Base-by-base conservation (phyloP, 805 yeast genomes). In the Ogataea parapolymorpha region DNA sequence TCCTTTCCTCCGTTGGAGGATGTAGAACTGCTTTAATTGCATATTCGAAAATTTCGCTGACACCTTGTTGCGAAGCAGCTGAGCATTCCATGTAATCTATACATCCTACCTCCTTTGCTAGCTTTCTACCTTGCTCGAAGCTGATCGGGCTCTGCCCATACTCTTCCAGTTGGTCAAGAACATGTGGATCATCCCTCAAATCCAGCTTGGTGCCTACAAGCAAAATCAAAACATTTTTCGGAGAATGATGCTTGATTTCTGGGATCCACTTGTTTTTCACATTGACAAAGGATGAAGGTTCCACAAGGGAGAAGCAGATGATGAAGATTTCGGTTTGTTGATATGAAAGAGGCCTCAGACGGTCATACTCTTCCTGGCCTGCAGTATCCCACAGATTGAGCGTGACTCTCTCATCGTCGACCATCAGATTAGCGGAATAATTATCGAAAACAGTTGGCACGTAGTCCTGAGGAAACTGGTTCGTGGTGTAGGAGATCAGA, bases 321-420 rank as follows among this genome's bases (percentile, higher is more conserved):
- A 89, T 65, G 58, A 89, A 89, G 26, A 89, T 84, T 54, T 87
- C 95, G 0, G 96, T 88, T 59, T 89, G 95, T 3, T 96, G 95
- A 57, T 89, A 89, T 7, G 93, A 83, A 46, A 89, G 69, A 3
- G 96, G 96, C 63, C 96, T 74, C 55, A 88, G 72, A 46, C 95
- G 72, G 61, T 89, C 96, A 62, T 88, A 88, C 60, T 88, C 96
- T 56, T 85, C 84, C 65, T 89, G 96, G 20, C 96, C 96, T 3
- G 96, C 96, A 12, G 96, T 89, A 75, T 89, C 96, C 96, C 96
- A 89, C 33, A 89, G 72, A 17, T 95, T 95, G 37, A 89, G 71
- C 56, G 86, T 87, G 55, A 85, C 82, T 40, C 87, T 85, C 55
- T 82, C 88, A 22, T 85, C 82, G 54, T 84, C 91, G 15, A 82